Evolutionary conservation across 306 rosid species (phyloP).

Genomic region (Sicyos baderoa): DNA sequence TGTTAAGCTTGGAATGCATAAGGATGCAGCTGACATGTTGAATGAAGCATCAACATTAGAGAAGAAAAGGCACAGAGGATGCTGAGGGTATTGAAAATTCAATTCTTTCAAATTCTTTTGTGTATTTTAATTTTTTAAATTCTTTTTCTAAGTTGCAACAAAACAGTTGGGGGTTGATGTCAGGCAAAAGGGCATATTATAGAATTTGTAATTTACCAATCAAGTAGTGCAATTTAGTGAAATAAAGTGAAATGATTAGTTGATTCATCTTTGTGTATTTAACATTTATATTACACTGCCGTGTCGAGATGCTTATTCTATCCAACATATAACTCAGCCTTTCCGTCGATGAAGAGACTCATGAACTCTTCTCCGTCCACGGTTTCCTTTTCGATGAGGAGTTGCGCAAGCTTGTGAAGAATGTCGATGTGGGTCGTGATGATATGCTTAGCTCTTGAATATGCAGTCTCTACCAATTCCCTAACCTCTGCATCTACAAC

Average conservation of each 20-base stretch:
- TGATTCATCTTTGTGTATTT: conserved; percentile 35
- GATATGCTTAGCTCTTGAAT: conserved; percentile 61
- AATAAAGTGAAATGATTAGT: conserved; percentile 39
- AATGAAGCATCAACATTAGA: conserved; percentile 59
- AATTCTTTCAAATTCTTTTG: conserved; percentile 4
- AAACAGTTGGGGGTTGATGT: not conserved
- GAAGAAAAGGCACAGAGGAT: conserved; percentile 48
- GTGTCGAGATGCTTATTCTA: conserved; percentile 17
- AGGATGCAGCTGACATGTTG: conserved; percentile 66
- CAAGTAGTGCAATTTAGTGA: conserved; percentile 25
- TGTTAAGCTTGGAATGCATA: conserved; percentile 63
- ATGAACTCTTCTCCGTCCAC: conserved; percentile 94
- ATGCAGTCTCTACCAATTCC: conserved; percentile 85
- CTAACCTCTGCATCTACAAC: conserved; percentile 83
- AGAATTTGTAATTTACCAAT: conserved; percentile 14
- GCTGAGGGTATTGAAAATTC: conserved; percentile 27
- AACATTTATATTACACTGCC: conserved; percentile 31
- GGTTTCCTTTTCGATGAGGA: conserved; percentile 87
- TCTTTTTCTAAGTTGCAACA: not conserved
- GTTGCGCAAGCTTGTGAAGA: conserved; percentile 89
- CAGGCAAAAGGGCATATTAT: conserved; percentile 12
- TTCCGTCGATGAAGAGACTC: conserved; percentile 91
- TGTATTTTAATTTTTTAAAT: not conserved
- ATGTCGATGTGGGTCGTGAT: conserved; percentile 78
- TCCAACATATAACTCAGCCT: conserved; percentile 69